phyloP scores from a whole-genome alignment of 164 flowering plant species.

The Magnolia officinalis region DNA sequence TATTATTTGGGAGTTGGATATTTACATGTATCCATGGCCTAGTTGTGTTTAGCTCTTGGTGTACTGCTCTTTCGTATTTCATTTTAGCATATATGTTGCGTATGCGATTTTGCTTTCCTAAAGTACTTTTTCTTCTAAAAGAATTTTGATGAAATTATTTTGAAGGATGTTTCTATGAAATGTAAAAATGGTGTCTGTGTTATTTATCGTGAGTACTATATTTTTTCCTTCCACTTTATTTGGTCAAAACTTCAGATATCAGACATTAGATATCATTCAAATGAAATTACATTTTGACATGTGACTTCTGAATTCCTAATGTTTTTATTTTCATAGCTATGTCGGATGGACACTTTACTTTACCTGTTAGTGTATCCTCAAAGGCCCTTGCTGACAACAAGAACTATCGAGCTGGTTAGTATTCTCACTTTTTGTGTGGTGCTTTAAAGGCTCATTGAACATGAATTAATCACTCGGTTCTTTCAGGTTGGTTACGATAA shows the following conservation, averaged over 20 bases:
- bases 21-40: no score
- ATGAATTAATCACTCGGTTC: slow-evolving; percentile 11
- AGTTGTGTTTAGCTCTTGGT: not conserved
- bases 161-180: not conserved
- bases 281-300: not conserved
- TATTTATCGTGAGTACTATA: not conserved
- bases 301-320: not conserved
- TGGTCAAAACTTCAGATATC: not conserved
- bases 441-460: not conserved
- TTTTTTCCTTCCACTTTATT: not conserved
- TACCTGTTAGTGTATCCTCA: slow-evolving; percentile 96
- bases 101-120: not conserved
- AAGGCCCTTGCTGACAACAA: slow-evolving; percentile 87
- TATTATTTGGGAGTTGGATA: no score
- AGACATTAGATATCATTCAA: not conserved
- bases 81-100: not conserved
- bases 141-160: not conserved
- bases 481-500: slow-evolving; percentile 84
- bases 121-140: not conserved
- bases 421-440: slow-evolving; percentile 5
- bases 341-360: slow-evolving; percentile 81
- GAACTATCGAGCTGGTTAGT: slow-evolving; percentile 90
- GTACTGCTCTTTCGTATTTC: not conserved
- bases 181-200: not conserved
- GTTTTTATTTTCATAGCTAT: slow-evolving; percentile 36